Evolutionary conservation across 75 land plant species (phyloP).

Genomic region (Ceratopteris richardii): DNA sequence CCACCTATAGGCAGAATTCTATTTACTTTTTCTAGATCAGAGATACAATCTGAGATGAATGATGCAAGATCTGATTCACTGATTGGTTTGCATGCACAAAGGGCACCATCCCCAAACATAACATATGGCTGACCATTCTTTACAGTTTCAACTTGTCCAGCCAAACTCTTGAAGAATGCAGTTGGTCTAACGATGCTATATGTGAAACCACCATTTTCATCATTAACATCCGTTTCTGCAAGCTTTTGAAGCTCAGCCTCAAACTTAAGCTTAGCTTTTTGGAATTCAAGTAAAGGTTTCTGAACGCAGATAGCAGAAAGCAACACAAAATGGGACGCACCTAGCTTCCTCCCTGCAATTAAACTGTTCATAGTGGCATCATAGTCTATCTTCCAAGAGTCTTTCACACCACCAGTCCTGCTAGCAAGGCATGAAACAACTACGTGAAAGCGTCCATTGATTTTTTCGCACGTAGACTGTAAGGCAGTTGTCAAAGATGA

Average conservation of each 20-base stretch:
- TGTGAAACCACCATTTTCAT: constrained; percentile 33
- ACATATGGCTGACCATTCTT: constrained; percentile 93
- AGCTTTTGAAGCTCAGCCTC: constrained; percentile 63
- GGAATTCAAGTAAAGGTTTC: constrained; percentile 90
- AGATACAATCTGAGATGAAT: constrained; percentile 85
- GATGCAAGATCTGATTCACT: constrained; percentile 88
- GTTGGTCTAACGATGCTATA: constrained; percentile 96
- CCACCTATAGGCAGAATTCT: constrained; percentile 87
- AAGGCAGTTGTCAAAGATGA: constrained; percentile 36
- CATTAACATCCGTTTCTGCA: constrained; percentile 19
- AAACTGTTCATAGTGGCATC: constrained; percentile 81
- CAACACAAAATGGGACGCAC: constrained; percentile 91
- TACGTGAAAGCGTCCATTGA: constrained; percentile 49
- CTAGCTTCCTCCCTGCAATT: constrained; percentile 43
- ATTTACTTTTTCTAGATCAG: constrained; percentile 50
- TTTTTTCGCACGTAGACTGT: background rate
- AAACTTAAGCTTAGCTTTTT: constrained; percentile 90
- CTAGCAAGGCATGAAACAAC: constrained; percentile 95
- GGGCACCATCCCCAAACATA: constrained; percentile 93
- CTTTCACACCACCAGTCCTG: constrained; percentile 77
- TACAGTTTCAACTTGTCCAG: constrained; percentile 87
- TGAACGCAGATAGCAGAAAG: constrained; percentile 97
- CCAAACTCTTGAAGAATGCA: constrained; percentile 96
- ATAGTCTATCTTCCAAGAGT: constrained; percentile 92
- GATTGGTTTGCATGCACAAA: constrained; percentile 97